Evolutionary conservation across 306 rosid genomes (phyloP), one percentile per base, ranked within the genome.

Genomic region (Amphicarpaea edgeworthii): DNA sequence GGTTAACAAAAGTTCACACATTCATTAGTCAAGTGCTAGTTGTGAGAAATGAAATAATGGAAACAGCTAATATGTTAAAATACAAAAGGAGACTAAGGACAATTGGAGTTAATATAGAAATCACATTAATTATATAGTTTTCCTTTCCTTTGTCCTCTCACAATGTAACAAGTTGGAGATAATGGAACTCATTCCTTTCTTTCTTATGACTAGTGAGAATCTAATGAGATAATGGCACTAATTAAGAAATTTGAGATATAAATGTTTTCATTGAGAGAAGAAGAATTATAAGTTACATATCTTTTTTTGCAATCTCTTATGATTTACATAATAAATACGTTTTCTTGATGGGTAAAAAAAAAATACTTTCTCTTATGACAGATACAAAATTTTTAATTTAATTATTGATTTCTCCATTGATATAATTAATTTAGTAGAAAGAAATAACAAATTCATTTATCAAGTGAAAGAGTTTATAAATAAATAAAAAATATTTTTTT

Each of bases 41-140:
- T 72, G 63, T 72, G 10, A 58, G 57, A 53, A 72, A n/a, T 62
- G 8, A 26, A 70, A 12, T 61, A n/a, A 55, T 40, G 47, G 54
- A 63, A 63, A 32, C 12, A 55, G 0, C n/a, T 1, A 55, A 55
- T 6, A 55, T 23, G 34, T 55, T 23, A 12, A 55, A 55, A 55
- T 8, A 23, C 2, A 10, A 55, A 0, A 21, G 5, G 34, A 21
- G n/a, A 11, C 3, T 21, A 55, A 0, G 8, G 8, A 11, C 32
- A 55, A 23, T 54, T 55, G n/a, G 6, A 55, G 3, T 11, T 23
- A 23, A 55, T 23, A 55, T 3, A 51, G 0, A 19, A 17, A 51
- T 17, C 23, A 8, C 15, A 42, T 42, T 42, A 42, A 45, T 45
- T 12, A 15, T 45, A 3, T 1, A 1, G 21, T 8, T 49, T 70